These are phyloP conservation scores for Phaseolus lunatus DNA, from an alignment of 306 rosid species.

Conservation along the genomic window DNA sequence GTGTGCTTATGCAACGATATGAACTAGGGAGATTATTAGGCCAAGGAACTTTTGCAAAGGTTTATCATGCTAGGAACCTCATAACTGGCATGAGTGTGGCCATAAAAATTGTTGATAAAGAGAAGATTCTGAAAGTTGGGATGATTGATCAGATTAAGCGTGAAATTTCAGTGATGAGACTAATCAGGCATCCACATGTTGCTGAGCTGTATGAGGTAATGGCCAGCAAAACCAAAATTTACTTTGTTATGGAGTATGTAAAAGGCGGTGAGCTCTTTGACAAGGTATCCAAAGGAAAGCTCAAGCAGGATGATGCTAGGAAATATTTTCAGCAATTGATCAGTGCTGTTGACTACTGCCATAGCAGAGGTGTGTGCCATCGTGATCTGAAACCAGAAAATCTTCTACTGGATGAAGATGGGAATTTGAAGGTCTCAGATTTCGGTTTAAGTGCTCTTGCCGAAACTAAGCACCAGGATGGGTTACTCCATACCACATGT, in stretches of 20 bases:
- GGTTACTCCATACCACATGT: slow-evolving; percentile 87
- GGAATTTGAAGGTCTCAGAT: slow-evolving; percentile 83
- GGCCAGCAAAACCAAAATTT: slow-evolving; percentile 93
- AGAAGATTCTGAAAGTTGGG: slow-evolving; percentile 76
- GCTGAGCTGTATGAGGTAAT: slow-evolving; percentile 95
- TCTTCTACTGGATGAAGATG: slow-evolving; percentile 83
- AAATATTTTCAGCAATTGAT: slow-evolving; percentile 84
- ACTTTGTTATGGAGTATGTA: slow-evolving; percentile 86
- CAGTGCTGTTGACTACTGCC: slow-evolving; percentile 92
- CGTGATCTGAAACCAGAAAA: slow-evolving; percentile 95
- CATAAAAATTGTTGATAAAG: slow-evolving; percentile 77
- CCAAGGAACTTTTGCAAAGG: slow-evolving; percentile 98
- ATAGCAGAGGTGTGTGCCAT: slow-evolving; percentile 86
- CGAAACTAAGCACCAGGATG: slow-evolving; percentile 78
- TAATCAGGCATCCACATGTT: slow-evolving; percentile 83
- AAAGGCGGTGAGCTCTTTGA: slow-evolving; percentile 90
- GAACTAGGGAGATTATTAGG: slow-evolving; percentile 81
- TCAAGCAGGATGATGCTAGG: slow-evolving; percentile 75
- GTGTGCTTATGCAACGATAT: slow-evolving; percentile 77
- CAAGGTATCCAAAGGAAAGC: slow-evolving; percentile 85
- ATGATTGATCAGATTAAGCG: slow-evolving; percentile 91
- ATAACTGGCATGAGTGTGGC: slow-evolving; percentile 72
- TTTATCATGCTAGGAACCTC: slow-evolving; percentile 73
- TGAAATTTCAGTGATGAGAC: slow-evolving; percentile 86
- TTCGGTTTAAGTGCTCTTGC: slow-evolving; percentile 87